Conservation (phyloP, 495 filamentous ascomycete genomes). For the Podospora tetraspora region DNA sequence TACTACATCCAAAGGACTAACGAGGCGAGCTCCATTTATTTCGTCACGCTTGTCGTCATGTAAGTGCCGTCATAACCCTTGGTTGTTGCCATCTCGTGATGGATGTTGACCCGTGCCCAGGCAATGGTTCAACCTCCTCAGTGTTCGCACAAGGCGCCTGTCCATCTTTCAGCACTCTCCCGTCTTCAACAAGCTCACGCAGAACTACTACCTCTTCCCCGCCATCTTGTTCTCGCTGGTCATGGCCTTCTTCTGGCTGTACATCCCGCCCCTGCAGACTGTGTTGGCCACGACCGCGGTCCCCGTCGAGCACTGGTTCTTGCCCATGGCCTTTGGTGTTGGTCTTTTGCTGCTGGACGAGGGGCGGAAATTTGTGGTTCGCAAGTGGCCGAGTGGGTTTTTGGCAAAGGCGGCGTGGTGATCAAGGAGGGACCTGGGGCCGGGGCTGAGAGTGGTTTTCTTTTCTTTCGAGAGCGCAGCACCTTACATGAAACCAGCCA, state of each 20-base stretch:
- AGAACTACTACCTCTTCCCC: constrained; percentile 60
- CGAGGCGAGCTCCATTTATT: constrained; percentile 62
- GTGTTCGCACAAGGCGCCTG: constrained; percentile 57
- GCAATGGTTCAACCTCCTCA: constrained; percentile 68
- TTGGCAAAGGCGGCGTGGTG: constrained; percentile 50
- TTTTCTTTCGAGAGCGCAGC: too few species aligned
- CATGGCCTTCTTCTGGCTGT: constrained; percentile 60
- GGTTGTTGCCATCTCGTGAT: not conserved
- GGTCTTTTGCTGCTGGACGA: constrained; percentile 57
- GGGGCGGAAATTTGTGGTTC: constrained; percentile 48
- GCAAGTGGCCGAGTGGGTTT: constrained; percentile 44
- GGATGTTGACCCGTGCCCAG: constrained; percentile 21
- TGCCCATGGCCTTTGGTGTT: constrained; percentile 58
- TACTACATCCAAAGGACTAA: constrained; percentile 47
- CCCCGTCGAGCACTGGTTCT: constrained; percentile 60
- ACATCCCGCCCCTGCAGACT: constrained; percentile 53
- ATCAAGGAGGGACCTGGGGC: not conserved
- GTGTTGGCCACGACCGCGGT: constrained; percentile 50
- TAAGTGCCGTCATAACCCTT: constrained; percentile 21
- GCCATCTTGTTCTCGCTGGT: constrained; percentile 57
- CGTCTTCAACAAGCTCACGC: constrained; percentile 49
- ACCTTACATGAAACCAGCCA: too few species aligned
- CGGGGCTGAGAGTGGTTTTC: too few species aligned
- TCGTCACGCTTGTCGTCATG: constrained; percentile 69
- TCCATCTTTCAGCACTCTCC: constrained; percentile 63